phyloP scores from a whole-genome alignment of 2,329 filamentous ascomycete genomes.

The Hypoxylon sp. region DNA sequence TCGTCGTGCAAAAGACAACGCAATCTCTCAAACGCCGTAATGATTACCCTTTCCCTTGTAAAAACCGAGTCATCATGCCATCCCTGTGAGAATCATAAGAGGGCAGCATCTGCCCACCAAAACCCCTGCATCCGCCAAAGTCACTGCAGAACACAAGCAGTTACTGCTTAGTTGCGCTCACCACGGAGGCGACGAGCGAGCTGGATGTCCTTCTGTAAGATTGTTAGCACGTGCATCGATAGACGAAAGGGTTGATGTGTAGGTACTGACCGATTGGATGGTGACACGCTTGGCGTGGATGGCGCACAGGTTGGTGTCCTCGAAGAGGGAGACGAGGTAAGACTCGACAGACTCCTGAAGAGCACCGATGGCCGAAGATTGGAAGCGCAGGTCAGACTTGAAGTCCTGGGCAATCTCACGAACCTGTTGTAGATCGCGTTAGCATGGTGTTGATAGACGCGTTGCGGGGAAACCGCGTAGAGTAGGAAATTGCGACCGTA shows the following conservation, averaged over 20 bases:
- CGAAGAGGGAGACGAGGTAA: constrained; percentile 97
- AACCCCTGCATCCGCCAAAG: constrained; percentile 40
- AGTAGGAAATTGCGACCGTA: constrained; percentile 4
- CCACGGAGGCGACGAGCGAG: constrained; percentile 94
- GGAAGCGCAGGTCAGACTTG: constrained; percentile 96
- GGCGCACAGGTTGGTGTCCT: constrained; percentile 98
- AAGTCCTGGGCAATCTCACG: constrained; percentile 97
- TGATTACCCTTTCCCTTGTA: constrained; percentile 57
- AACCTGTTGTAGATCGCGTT: constrained; percentile 62
- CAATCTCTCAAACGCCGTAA: constrained; percentile 57
- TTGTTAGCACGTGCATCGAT: constrained; percentile 53
- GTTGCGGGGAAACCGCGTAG: constrained; percentile 24
- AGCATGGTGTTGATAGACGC: constrained; percentile 34
- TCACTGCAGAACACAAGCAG: constrained; percentile 33
- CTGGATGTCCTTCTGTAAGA: constrained; percentile 87
- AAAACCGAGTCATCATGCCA: constrained; percentile 57
- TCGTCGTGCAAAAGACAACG: constrained; percentile 53
- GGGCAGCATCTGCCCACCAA: constrained; percentile 52
- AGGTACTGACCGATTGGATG: constrained; percentile 77
- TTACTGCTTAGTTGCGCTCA: constrained; percentile 78
- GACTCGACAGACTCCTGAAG: constrained; percentile 99
- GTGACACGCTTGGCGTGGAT: constrained; percentile 99
- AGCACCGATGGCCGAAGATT: constrained; percentile 96
- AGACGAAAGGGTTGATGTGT: neutral
- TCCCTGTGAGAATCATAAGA: constrained; percentile 57